Percentiles rank a stretch among this genome's conserved stretches.
Conservation (phyloP, 2,329 filamentous ascomycete species). For the Clarireedia homoeocarpa region DNA sequence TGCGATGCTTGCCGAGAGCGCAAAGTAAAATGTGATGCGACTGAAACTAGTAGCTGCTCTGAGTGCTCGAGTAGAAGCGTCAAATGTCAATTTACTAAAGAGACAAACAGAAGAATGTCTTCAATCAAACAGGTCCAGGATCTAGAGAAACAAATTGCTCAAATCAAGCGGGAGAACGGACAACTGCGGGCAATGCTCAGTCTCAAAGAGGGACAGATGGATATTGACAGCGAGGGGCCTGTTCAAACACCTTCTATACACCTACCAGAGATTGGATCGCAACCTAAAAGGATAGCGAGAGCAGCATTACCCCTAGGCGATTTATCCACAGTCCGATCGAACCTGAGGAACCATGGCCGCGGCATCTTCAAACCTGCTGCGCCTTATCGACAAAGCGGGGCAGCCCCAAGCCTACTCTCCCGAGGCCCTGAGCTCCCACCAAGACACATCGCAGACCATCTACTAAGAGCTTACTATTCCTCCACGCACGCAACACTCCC, state of each 20-base stretch:
- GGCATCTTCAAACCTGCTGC: constrained; percentile 75
- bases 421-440: constrained; percentile 61
- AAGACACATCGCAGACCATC: constrained; percentile 59
- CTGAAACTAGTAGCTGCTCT: constrained; percentile 90
- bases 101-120: constrained; percentile 97
- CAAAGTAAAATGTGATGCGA: constrained; percentile 87
- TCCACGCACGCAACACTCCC: constrained; percentile 76
- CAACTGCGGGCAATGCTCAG: constrained; percentile 60
- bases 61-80: constrained; percentile 96
- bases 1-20: constrained; percentile 92
- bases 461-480: constrained; percentile 68
- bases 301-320: constrained; percentile 55
- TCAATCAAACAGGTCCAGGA: constrained; percentile 99
- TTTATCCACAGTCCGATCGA: constrained; percentile 62
- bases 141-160: constrained; percentile 81
- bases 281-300: constrained; percentile 55
- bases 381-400: constrained; percentile 50
- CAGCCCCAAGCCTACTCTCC: constrained; percentile 42
- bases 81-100: constrained; percentile 98
- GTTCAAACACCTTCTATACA: constrained; percentile 40
- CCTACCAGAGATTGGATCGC: constrained; percentile 57
- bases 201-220: constrained; percentile 36
- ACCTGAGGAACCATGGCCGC: constrained; percentile 64
- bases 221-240: constrained; percentile 28
- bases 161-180: constrained; percentile 71